Percentiles rank a stretch among this genome's conserved stretches.
Evolutionary conservation across 108 stramenopile genomes (phyloP).

Genomic region (Phaeodactylum tricornutum): DNA sequence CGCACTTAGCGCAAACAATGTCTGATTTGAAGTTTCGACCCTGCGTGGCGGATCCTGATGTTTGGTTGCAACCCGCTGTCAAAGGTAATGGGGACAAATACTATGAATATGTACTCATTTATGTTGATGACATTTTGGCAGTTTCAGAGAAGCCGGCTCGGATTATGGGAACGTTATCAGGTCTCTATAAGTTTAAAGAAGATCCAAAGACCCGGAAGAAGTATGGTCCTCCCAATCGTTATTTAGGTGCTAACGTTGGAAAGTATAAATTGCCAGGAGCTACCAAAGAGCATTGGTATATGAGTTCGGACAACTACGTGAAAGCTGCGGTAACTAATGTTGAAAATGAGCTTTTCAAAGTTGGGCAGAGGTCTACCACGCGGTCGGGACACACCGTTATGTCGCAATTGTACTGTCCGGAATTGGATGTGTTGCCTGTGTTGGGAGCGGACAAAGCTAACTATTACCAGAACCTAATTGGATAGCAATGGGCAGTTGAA

Average conservation of each 20-base stretch:
- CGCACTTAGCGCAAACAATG: background rate
- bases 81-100: conserved; percentile 15
- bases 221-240: too few species aligned
- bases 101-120: conserved; percentile 20
- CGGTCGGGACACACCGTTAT: too few species aligned
- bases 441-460: conserved; percentile 2
- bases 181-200: conserved; percentile 3
- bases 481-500: conserved; percentile 34
- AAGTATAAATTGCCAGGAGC: conserved; percentile 2
- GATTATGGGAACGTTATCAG: conserved; percentile 1
- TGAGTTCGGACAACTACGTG: too few species aligned
- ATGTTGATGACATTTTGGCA: conserved; percentile 20
- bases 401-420: too few species aligned
- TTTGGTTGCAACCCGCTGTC: conserved; percentile 17
- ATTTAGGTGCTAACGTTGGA: conserved; percentile 19
- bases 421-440: background rate
- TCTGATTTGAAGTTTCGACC: conserved; percentile 9
- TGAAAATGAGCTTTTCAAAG: conserved; percentile 3
- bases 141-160: conserved; percentile 2
- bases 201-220: conserved; percentile 10
- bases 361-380: background rate
- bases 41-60: conserved; percentile 17
- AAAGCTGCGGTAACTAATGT: too few species aligned
- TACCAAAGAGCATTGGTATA: too few species aligned
- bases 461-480: conserved; percentile 6